Evolutionary conservation across 768 basidiomycete genomes (phyloP).

Genomic region (Gymnopilus dilepis): DNA sequence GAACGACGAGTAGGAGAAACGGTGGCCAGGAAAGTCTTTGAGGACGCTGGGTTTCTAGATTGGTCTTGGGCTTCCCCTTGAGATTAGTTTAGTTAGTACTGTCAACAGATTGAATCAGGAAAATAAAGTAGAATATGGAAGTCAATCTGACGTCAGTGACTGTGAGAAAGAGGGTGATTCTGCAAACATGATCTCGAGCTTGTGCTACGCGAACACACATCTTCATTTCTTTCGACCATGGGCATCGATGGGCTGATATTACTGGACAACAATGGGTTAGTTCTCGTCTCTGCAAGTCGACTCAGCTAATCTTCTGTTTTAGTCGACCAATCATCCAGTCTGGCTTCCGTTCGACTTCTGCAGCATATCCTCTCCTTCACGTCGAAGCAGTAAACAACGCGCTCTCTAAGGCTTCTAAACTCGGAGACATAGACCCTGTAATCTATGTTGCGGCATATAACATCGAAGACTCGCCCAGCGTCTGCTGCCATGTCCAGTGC

Average conservation of each 20-base stretch:
- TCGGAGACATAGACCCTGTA: constrained; percentile 73
- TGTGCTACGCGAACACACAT: neutral
- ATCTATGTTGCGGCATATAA: constrained; percentile 64
- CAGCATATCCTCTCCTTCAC: constrained; percentile 83
- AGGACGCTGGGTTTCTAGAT: constrained; percentile 56
- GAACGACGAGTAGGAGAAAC: constrained; percentile 51
- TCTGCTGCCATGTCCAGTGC: constrained; percentile 81
- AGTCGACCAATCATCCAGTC: constrained; percentile 88
- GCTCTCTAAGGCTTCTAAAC: constrained; percentile 56
- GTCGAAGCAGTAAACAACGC: constrained; percentile 86
- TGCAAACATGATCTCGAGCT: neutral
- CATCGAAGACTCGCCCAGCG: constrained; percentile 57
- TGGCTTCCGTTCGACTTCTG: constrained; percentile 78
- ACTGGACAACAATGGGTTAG: constrained; percentile 75
- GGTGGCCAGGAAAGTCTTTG: constrained; percentile 48
- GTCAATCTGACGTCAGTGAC: constrained; percentile 4
- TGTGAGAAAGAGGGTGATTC: neutral
- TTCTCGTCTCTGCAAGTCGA: neutral
- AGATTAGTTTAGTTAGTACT: neutral
- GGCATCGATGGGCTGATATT: constrained; percentile 84
- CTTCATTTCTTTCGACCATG: constrained; percentile 48
- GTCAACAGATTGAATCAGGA: neutral
- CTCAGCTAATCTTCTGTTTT: constrained; percentile 23
- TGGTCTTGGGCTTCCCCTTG: constrained; percentile 76
- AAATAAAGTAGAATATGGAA: neutral